Conservation (phyloP, 192 early-diverging fungal species). For the Phycomyces blakesleeanus region DNA sequence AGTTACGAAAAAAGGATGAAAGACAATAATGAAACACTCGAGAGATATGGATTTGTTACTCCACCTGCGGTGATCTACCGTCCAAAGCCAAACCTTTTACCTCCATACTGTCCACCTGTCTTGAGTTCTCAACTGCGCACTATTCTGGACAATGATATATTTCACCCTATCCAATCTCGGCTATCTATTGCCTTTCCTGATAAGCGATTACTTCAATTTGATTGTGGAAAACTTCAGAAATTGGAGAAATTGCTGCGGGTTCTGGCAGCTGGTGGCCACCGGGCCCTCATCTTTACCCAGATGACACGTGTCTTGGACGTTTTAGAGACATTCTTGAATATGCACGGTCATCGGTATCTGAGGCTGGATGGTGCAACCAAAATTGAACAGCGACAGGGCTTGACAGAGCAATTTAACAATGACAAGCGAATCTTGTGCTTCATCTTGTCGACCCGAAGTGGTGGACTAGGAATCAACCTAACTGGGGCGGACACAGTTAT, state of each 20-base stretch:
- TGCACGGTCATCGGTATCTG: constrained; percentile 60
- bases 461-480: constrained; percentile 75
- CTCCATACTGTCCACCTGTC: constrained; percentile 14
- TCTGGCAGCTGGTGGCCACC: constrained; percentile 56
- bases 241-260: constrained; percentile 51
- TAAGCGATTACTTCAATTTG: constrained; percentile 76
- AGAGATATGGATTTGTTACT: constrained; percentile 59
- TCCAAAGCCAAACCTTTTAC: constrained; percentile 6
- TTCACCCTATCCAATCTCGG: constrained; percentile 56
- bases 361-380: constrained; percentile 61
- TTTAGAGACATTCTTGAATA: constrained; percentile 62
- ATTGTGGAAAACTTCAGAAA: constrained; percentile 76
- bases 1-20: constrained; percentile 37
- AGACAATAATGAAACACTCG: constrained; percentile 40
- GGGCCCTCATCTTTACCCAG: constrained; percentile 62
- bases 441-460: constrained; percentile 62
- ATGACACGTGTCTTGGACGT: constrained; percentile 69
- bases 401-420: constrained; percentile 58
- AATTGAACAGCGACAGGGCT: constrained; percentile 52
- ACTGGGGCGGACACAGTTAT: constrained; percentile 79
- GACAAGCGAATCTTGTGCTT: constrained; percentile 56
- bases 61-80: constrained; percentile 43
- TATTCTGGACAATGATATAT: constrained; percentile 44
- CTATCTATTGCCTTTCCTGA: constrained; percentile 81
- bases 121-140: constrained; percentile 15